Evolutionary conservation across 1,284 basidiomycete species (phyloP), one percentile per base, ranked within the genome.

Genomic region (Cystobasidium slooffiae): DNA sequence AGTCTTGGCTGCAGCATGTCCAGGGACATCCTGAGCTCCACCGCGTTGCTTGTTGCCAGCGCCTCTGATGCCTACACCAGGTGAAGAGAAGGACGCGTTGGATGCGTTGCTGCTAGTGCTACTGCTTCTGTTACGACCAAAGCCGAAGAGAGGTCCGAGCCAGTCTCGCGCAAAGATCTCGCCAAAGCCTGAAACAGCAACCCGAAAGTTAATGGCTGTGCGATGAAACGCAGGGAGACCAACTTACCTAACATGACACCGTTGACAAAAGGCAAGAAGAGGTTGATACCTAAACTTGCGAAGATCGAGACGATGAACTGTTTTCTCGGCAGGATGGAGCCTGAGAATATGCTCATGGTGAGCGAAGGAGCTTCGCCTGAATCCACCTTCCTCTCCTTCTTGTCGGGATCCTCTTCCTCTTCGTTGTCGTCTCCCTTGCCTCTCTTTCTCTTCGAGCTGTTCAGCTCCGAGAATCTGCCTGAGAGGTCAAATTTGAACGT

Each of bases 101-200:
- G 59, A 41, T 3, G 53, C 61, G 1, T 59, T 75, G 12, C 70
- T 18, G 5, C 63, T 47, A 37, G 31, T 12, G 55, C 46, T 43
- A 51, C 43, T 58, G 55, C 63, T 56, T 51, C 63, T 52, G 64
- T 62, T 55, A 22, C 68, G 62, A 43, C 49, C 67, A 31, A 75
- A 84, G 4, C 83, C 80, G 69, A 84, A 80, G 85, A 90, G 92
- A 18, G 86, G 85, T 65, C 89, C 86, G 20, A 97, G 84, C 16
- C 93, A 87, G 76, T 94, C 90, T 82, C 94, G 89, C 20, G 95
- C 96, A 80, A 97, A 95, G 74, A 99, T 94, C 84, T 99, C 96
- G 31, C 96, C 96, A 80, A 98, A 95, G 10, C 96, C 79, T 80
- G 75, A 43, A 24, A 63, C 18, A 12, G 24, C 3, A n/a, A 47